Evolutionary conservation across 495 filamentous ascomycete genomes (phyloP).

Genomic region (Hapsidospora chrysogenum): DNA sequence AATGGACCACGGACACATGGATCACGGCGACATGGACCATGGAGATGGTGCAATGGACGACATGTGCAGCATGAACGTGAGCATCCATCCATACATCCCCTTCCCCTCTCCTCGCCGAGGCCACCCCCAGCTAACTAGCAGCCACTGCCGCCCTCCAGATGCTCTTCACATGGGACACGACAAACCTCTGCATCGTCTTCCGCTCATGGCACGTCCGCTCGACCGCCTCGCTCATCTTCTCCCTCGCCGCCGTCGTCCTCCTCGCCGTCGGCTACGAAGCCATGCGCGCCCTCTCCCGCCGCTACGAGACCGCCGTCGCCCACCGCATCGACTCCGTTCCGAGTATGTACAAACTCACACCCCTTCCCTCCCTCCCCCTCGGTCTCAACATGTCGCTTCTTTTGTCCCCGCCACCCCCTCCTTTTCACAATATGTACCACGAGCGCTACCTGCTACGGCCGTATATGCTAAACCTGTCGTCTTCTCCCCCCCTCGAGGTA

Average conservation of each 20-base stretch:
- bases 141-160: slow-evolving; percentile 42
- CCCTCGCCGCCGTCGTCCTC: slow-evolving; percentile 63
- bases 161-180: slow-evolving; percentile 91
- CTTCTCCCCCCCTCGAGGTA: too few species aligned
- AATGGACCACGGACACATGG: slow-evolving; percentile 27
- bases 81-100: slow-evolving; percentile 8
- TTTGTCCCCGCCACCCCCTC: not conserved
- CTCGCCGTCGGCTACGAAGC: slow-evolving; percentile 85
- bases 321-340: slow-evolving; percentile 31
- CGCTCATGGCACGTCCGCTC: slow-evolving; percentile 70
- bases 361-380: slow-evolving; percentile 1
- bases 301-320: slow-evolving; percentile 51
- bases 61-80: slow-evolving; percentile 72
- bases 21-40: slow-evolving; percentile 12
- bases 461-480: too few species aligned
- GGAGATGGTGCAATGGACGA: slow-evolving; percentile 13
- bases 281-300: slow-evolving; percentile 55
- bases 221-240: slow-evolving; percentile 55
- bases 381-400: too few species aligned
- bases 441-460: too few species aligned
- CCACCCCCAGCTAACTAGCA: not conserved
- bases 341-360: slow-evolving; percentile 29
- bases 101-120: not conserved
- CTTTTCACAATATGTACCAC: too few species aligned
- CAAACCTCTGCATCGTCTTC: slow-evolving; percentile 91